A percentile compares a stretch with the other conserved stretches of the same genome.
These are phyloP conservation scores for Coprinopsis cinerea DNA, from an alignment of 768 basidiomycete genomes.

Conservation along the genomic window DNA sequence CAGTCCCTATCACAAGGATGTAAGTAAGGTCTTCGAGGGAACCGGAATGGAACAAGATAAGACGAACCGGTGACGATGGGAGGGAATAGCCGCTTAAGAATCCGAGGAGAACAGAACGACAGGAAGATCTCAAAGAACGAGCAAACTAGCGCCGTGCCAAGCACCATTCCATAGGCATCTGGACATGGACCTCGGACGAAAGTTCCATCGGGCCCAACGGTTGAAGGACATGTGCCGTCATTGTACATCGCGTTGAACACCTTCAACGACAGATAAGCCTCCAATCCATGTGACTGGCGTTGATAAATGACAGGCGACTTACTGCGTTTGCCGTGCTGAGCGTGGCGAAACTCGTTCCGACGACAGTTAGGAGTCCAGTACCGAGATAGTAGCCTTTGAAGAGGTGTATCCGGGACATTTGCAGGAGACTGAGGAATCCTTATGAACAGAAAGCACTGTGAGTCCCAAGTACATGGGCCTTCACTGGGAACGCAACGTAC, in stretches of 20 bases:
- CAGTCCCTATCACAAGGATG: conserved; percentile 68
- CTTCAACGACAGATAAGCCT: too few relatives aligned
- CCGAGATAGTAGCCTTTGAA: conserved; percentile 64
- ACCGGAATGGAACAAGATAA: not conserved
- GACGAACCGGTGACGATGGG: conserved; percentile 66
- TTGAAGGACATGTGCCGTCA: conserved; percentile 70
- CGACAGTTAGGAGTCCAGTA: conserved; percentile 77
- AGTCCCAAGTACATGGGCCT: not conserved
- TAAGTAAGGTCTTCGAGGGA: not conserved
- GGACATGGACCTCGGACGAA: conserved; percentile 59
- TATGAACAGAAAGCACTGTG: too few relatives aligned
- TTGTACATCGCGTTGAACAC: conserved; percentile 74
- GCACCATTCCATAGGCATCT: conserved; percentile 73
- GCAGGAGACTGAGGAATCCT: conserved; percentile 73
- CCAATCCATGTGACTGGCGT: not conserved
- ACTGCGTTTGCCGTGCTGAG: conserved; percentile 69
- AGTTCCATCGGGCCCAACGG: conserved; percentile 50
- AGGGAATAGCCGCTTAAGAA: conserved; percentile 65
- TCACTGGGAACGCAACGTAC: conserved; percentile 30
- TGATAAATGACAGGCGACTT: not conserved
- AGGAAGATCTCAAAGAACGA: conserved; percentile 77
- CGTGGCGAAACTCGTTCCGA: conserved; percentile 78
- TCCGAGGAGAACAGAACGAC: conserved; percentile 64
- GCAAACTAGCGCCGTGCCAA: conserved; percentile 74
- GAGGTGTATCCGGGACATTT: conserved; percentile 66